Conservation (phyloP, 2,329 filamentous ascomycete species). For the Coleophoma crateriformis region DNA sequence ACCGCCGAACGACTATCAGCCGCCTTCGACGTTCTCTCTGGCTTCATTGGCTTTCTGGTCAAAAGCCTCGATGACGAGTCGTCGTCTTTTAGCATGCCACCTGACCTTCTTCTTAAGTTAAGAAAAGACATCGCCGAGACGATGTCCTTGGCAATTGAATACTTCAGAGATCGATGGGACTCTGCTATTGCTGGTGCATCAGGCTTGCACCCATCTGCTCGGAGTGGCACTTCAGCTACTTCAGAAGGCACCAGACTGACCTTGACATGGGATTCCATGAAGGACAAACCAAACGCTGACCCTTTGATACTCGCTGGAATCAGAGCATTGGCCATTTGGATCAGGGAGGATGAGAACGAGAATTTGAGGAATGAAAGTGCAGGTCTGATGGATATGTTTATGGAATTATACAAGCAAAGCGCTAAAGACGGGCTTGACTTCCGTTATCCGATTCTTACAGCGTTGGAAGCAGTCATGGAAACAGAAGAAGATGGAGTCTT, state of each 20-base stretch:
- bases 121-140: constrained; percentile 57
- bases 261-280: constrained; percentile 52
- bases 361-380: constrained; percentile 40
- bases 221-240: constrained; percentile 36
- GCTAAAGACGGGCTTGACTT: constrained; percentile 39
- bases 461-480: constrained; percentile 51
- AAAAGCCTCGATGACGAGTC: constrained; percentile 45
- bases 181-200: constrained; percentile 56
- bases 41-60: constrained; percentile 52
- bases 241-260: constrained; percentile 38
- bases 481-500: constrained; percentile 31
- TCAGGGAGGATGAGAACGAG: constrained; percentile 63
- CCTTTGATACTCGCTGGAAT: constrained; percentile 54
- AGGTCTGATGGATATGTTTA: constrained; percentile 57
- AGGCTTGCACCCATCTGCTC: constrained; percentile 54
- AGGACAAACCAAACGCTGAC: constrained; percentile 43
- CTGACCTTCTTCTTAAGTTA: constrained; percentile 56
- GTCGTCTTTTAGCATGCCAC: constrained; percentile 38
- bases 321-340: constrained; percentile 56
- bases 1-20: constrained; percentile 50
- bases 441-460: constrained; percentile 50
- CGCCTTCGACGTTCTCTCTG: constrained; percentile 56
- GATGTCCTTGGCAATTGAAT: constrained; percentile 57
- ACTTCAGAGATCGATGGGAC: constrained; percentile 66
- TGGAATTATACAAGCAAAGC: constrained; percentile 50